Base-by-base conservation (phyloP, 2,329 filamentous ascomycete species). In the Diplodia corticola region DNA sequence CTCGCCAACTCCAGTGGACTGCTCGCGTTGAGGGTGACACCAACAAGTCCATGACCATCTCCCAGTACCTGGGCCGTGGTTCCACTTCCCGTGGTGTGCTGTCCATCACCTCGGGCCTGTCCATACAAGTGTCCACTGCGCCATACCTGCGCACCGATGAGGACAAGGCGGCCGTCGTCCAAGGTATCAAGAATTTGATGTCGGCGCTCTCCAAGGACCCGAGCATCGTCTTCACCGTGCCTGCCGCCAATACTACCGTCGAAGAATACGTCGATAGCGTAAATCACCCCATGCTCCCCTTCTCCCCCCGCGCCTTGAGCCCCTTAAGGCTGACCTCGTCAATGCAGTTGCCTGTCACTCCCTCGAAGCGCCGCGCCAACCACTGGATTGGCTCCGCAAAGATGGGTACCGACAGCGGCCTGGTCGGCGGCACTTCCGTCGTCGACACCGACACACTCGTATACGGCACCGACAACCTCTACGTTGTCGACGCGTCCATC, bases 1-100 rank as follows among this genome's bases (percentile, higher is more conserved):
- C 84, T 9, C 83, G 88, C 54, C 85, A 89, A 70, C 79, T 90
- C 20, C 88, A 90, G 73, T 90, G 86, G 81, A 90, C 88, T 10
- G 83, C 87, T 50, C 83, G 88, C 69, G 86, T 89, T 28, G 87
- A 89, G 69, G 84, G 82, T 30, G 37, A 57, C 44, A 53, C 63
- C 35, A 40, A 13, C 40, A 13, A 68, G 64, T 73, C 75, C 24
- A 76, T 82, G 69, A 79, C 78, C 40, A 79, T 81, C 68, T 78
- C 76, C 54, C 80, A 82, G 69, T 89, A 91, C 76, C 86, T 91
- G 30, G 87, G 87, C 37, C 85, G 87, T 64, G 88, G 88, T 48
- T 80, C 84, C 24, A 84, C 83, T n/a, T 88, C 87, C 15, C 81
- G 86, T 46, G 88, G 88, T 54, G 80, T 84, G 51, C 83, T 88